Evolutionary conservation across 2,329 filamentous ascomycete genomes (phyloP).

Genomic region (Fusarium nodosum): DNA sequence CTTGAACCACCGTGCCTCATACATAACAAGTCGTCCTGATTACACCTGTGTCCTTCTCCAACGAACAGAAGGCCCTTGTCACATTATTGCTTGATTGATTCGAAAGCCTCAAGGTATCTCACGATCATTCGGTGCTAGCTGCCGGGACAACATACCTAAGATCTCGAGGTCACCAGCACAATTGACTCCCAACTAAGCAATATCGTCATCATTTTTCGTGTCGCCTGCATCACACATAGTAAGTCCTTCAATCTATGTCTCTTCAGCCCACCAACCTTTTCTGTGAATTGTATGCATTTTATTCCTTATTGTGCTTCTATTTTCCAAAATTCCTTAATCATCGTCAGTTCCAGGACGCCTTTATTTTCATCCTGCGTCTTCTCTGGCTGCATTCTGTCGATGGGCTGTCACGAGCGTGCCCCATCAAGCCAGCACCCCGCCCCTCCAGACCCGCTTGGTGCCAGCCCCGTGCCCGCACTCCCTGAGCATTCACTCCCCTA

Average conservation of each 20-base stretch:
- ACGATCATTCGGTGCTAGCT: constrained; percentile 47
- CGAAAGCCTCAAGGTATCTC: constrained; percentile 33
- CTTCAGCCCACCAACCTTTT: constrained; percentile 12
- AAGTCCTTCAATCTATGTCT: constrained; percentile 32
- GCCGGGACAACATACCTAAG: constrained; percentile 31
- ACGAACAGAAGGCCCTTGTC: constrained; percentile 38
- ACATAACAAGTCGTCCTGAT: constrained; percentile 31
- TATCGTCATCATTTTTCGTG: constrained; percentile 46
- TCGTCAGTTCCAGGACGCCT: constrained; percentile 14
- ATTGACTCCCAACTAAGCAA: constrained; percentile 36
- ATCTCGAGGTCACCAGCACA: constrained; percentile 42
- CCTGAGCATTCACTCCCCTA: constrained; percentile 42
- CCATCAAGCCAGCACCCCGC: constrained; percentile 52
- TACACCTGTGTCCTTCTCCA: constrained; percentile 29
- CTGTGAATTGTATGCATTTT: constrained; percentile 14
- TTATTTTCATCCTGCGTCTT: constrained; percentile 20
- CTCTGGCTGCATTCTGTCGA: constrained; percentile 43
- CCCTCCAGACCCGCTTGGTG: constrained; percentile 51
- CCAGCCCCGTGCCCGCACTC: constrained; percentile 49
- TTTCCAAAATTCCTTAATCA: background rate
- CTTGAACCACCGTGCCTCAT: constrained; percentile 32
- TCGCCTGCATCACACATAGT: constrained; percentile 29
- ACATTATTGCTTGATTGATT: constrained; percentile 24
- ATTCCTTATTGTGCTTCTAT: background rate
- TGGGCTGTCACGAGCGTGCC: constrained; percentile 53